A percentile compares a stretch with the other conserved stretches of the same genome.
These are phyloP conservation scores for Coemansia sp. DNA, from an alignment of 192 early-diverging fungal species.

Conservation along the genomic window DNA sequence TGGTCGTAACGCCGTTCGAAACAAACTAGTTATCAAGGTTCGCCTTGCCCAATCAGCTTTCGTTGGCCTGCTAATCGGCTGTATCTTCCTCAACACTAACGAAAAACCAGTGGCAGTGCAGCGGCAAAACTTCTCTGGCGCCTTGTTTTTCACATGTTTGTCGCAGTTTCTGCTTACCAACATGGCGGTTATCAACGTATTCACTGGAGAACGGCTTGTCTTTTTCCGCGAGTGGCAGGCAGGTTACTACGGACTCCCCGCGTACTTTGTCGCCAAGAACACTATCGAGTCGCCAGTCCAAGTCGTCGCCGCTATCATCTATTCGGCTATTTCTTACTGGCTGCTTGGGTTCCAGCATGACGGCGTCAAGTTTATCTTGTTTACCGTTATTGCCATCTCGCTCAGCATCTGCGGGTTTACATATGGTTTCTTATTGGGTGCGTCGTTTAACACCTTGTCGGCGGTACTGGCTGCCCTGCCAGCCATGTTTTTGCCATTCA, in stretches of 20 bases:
- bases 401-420: constrained; percentile 54
- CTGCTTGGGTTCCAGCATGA: constrained; percentile 55
- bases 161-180: constrained; percentile 49
- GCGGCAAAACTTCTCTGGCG: constrained; percentile 56
- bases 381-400: constrained; percentile 27
- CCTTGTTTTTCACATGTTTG: constrained; percentile 55
- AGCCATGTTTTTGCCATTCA: constrained; percentile 55
- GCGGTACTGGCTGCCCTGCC: constrained; percentile 54
- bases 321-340: constrained; percentile 55
- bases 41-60: constrained; percentile 48
- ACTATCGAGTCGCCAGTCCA: constrained; percentile 58
- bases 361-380: constrained; percentile 49
- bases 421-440: constrained; percentile 57
- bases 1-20: constrained; percentile 51
- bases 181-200: constrained; percentile 55
- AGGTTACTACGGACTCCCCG: constrained; percentile 58
- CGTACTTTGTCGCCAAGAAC: constrained; percentile 61
- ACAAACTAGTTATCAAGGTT: constrained; percentile 54
- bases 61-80: constrained; percentile 57
- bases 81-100: constrained; percentile 56
- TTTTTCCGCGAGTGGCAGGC: constrained; percentile 59
- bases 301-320: constrained; percentile 50
- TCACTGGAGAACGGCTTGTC: constrained; percentile 56
- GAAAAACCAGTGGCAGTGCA: constrained; percentile 24
- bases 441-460: constrained; percentile 46